Evolutionary conservation across 176 grass and related monocot genomes (phyloP).

Genomic region (Paspalum notatum): DNA sequence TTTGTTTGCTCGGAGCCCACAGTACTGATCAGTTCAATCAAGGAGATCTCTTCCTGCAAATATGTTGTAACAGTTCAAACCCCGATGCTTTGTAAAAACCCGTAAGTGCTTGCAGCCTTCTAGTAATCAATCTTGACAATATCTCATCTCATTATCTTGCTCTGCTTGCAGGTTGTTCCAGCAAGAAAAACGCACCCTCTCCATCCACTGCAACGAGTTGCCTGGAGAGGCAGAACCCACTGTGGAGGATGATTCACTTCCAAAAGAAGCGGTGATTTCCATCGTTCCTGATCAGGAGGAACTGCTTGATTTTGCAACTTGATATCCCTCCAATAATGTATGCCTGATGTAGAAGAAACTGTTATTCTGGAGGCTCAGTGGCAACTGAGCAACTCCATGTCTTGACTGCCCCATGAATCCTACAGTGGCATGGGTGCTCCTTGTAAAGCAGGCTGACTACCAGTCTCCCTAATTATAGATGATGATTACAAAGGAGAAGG

Average conservation of each 20-base stretch:
- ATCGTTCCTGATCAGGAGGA: slow-evolving; percentile 54
- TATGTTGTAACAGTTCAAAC: slow-evolving; percentile 81
- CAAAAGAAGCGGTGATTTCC: slow-evolving; percentile 52
- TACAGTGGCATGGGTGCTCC: not conserved
- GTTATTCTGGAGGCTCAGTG: not conserved
- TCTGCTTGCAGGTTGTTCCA: slow-evolving; percentile 67
- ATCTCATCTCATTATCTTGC: slow-evolving; percentile 7
- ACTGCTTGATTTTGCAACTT: slow-evolving; percentile 40
- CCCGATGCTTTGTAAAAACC: slow-evolving; percentile 94
- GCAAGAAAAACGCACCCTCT: slow-evolving; percentile 73
- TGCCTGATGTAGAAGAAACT: not conserved
- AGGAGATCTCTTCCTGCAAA: slow-evolving; percentile 94
- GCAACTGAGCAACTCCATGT: slow-evolving; percentile 4
- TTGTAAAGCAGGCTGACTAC: slow-evolving; percentile 11
- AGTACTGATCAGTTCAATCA: slow-evolving; percentile 83
- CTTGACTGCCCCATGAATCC: not conserved
- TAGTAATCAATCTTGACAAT: not conserved
- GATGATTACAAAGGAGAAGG: not conserved
- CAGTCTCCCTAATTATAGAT: slow-evolving; percentile 4
- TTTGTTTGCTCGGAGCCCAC: slow-evolving; percentile 81
- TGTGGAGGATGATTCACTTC: slow-evolving; percentile 42
- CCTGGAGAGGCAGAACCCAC: slow-evolving; percentile 34
- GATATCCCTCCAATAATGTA: slow-evolving; percentile 2
- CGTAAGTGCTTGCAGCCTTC: slow-evolving; percentile 53
- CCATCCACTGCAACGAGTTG: slow-evolving; percentile 78